Conservation (phyloP, 2,329 filamentous ascomycete species). For the Aspergillus sp. region DNA sequence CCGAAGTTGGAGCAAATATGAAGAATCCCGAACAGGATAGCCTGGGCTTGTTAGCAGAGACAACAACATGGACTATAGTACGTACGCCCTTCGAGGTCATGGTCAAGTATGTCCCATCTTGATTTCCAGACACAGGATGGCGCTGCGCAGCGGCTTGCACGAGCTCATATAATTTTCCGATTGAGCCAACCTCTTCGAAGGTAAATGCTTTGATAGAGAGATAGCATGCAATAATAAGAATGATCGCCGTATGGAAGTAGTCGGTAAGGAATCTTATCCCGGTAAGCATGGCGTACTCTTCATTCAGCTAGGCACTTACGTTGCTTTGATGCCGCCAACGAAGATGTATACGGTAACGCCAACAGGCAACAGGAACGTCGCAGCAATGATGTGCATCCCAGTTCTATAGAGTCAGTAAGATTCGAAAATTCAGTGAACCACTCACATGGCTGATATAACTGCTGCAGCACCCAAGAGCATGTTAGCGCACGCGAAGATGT, state of each 20-base stretch:
- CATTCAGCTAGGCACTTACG: constrained; percentile 20
- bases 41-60: constrained; percentile 31
- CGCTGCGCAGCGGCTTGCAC: constrained; percentile 48
- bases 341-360: constrained; percentile 46
- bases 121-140: constrained; percentile 55
- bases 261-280: constrained; percentile 48
- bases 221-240: constrained; percentile 55
- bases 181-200: constrained; percentile 51
- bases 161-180: constrained; percentile 54
- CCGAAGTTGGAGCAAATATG: constrained; percentile 55
- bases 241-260: constrained; percentile 58
- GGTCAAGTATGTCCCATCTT: constrained; percentile 57
- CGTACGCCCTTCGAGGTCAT: constrained; percentile 56
- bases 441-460: constrained; percentile 44
- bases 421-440: accelerated
- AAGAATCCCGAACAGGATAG: constrained; percentile 54
- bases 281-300: constrained; percentile 5
- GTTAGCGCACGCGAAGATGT: constrained; percentile 56
- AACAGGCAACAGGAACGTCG: constrained; percentile 49
- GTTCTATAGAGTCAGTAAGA: constrained; percentile 34
- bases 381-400: constrained; percentile 54
- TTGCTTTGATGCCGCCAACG: constrained; percentile 46
- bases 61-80: constrained; percentile 10
- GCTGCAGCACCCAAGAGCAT: constrained; percentile 54
- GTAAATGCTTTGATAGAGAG: constrained; percentile 53